Base-by-base conservation (phyloP, 1,284 basidiomycete genomes). In the Agaricales sp. region DNA sequence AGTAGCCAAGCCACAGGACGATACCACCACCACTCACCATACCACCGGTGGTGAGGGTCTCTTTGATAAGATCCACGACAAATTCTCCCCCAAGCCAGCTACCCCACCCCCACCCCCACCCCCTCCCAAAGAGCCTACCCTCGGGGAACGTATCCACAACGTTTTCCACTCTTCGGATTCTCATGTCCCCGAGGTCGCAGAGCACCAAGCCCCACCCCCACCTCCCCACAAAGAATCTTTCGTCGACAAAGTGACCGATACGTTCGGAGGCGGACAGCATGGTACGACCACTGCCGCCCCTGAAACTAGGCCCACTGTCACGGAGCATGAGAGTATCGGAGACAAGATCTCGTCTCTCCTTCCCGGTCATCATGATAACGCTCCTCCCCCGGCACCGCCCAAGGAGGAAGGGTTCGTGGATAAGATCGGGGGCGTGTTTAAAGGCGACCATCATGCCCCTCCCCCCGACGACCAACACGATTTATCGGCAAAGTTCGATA, bases 71-170 rank as follows among this genome's bases (percentile, higher is more conserved):
- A 8, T 35, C n/a, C 30, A 35, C 8, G 30, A 35, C n/a, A 35
- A 35, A n/a, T 11, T 35, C 30, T 35, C 30, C 30, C 30, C 30
- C 8, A 8, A 8, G 11, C 30, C 30, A 11, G 11, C 30, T n/a
- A 8, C 11, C 8, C 30, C 30, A 8, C 8, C n/a, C 30, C 8
- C 45, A 11, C 44, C 45, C 4, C 45, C 24, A 41, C 52, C 57
- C 11, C 54, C 57, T 19, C 51, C 58, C 6, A 54, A 55, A 2
- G 53, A 53, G 8, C 52, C 54, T 2, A 54, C 57, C 43, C 48
- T 51, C n/a, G 55, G 57, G 41, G 49, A 50, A 38, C 45, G 59
- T 16, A 47, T 61, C 26, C 54, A 56, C n/a, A 59, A 58, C 53
- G 54, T 60, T 48, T 51, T 55, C n/a, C 50, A 52, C 47, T n/a